A percentile compares a stretch with the other conserved stretches of the same genome.
These are phyloP conservation scores for Aspergillus saccharolyticus DNA, from an alignment of 495 filamentous ascomycete genomes.

Conservation along the genomic window DNA sequence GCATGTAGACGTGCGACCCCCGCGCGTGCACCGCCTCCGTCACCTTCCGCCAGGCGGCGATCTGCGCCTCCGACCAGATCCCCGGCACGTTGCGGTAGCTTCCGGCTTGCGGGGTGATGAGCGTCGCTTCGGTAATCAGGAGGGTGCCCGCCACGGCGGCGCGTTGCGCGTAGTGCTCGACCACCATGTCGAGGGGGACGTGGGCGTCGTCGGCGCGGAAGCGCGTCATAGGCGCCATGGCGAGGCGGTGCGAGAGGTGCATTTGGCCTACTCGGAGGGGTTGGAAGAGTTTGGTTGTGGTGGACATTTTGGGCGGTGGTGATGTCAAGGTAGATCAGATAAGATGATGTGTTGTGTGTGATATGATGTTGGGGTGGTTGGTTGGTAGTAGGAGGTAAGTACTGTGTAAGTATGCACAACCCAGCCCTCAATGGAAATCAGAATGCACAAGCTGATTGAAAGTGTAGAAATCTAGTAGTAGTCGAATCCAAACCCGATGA, in stretches of 20 bases:
- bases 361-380: neutral
- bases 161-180: constrained; percentile 51
- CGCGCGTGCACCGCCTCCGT: constrained; percentile 62
- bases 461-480: too few relatives aligned
- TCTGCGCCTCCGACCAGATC: constrained; percentile 56
- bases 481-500: too few relatives aligned
- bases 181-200: constrained; percentile 33
- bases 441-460: too few relatives aligned
- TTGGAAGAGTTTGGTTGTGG: constrained; percentile 38
- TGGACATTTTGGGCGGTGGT: constrained; percentile 18
- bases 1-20: constrained; percentile 55
- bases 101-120: constrained; percentile 49
- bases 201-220: constrained; percentile 34
- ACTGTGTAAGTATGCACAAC: too few relatives aligned
- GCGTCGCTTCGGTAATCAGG: constrained; percentile 57
- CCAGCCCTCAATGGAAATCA: too few relatives aligned
- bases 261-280: constrained; percentile 43
- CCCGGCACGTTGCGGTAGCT: constrained; percentile 55
- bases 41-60: constrained; percentile 53
- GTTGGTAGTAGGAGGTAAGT: neutral
- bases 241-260: constrained; percentile 43
- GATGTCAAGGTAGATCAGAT: too few relatives aligned
- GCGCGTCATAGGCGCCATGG: constrained; percentile 49
- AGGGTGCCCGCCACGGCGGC: constrained; percentile 45
- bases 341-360: neutral